These are phyloP conservation scores for Mrakia blollopis DNA, from an alignment of 768 basidiomycete species.

Conservation along the genomic window DNA sequence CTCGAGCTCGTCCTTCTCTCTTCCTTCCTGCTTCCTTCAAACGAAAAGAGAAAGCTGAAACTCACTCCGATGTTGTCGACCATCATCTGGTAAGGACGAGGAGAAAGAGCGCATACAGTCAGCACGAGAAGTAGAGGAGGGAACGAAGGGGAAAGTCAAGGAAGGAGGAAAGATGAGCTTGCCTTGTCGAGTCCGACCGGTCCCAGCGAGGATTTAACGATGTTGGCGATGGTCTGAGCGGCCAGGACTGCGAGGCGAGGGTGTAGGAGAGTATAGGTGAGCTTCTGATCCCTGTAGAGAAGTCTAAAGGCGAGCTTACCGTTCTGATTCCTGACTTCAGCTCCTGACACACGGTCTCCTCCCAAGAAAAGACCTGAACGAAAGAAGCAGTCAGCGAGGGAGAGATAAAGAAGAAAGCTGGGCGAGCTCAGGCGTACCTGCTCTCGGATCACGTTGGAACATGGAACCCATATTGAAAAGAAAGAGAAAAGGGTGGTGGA, in stretches of 20 bases:
- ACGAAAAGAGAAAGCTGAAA: slow-evolving; percentile 22
- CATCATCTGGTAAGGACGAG: slow-evolving; percentile 53
- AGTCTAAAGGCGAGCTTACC: slow-evolving; percentile 50
- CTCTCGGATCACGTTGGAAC: slow-evolving; percentile 46
- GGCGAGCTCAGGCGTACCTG: slow-evolving; percentile 39
- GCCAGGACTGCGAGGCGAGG: slow-evolving; percentile 64
- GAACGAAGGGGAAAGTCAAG: not conserved
- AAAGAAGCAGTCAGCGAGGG: not conserved
- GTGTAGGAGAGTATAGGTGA: not conserved
- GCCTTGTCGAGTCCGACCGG: slow-evolving; percentile 90
- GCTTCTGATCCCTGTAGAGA: slow-evolving; percentile 21
- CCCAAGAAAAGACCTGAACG: slow-evolving; percentile 74
- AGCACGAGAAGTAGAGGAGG: not conserved
- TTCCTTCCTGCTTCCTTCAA: not conserved
- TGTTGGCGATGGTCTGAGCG: slow-evolving; percentile 92
- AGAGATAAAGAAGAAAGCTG: too few relatives aligned
- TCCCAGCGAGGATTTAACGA: slow-evolving; percentile 91
- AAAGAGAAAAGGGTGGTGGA: not conserved
- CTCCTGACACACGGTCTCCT: slow-evolving; percentile 87
- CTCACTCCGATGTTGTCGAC: slow-evolving; percentile 94
- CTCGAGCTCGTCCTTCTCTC: not conserved
- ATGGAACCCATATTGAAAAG: slow-evolving; percentile 34
- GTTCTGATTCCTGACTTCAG: slow-evolving; percentile 96
- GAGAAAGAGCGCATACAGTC: not conserved
- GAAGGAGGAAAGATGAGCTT: not conserved